Base-by-base conservation (phyloP, 2,329 filamentous ascomycete genomes). In the Plectosphaerella plurivora region DNA sequence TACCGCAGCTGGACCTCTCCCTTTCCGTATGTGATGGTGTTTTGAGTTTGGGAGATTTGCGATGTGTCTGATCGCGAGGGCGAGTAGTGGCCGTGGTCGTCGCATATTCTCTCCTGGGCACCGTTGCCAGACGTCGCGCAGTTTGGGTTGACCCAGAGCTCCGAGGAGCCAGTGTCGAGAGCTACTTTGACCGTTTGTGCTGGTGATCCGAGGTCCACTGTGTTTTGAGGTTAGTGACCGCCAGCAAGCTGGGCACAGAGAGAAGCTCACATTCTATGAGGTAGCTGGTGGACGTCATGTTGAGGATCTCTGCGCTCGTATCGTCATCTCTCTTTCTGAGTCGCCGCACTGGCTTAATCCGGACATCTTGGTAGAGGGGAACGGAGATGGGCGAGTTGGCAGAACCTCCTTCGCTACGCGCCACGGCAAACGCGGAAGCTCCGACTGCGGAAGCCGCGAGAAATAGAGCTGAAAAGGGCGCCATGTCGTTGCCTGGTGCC, bases 81-180 rank as follows among this genome's bases (percentile, higher is more conserved):
- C 18, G 59, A 51, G 57, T 78, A 81, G 41, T 68, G 63, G 3
- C 77, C 72, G 49, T 75, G 75, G 0, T 56, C 39, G 0, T 55
- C 12, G 60, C 77, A 81, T 45, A 73, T 68, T 0, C 63, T 50
- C 3, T 61, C 58, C 36, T 74, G 65, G 1, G 59, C 57, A 7
- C 64, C 55, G 6, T 65, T 64, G 6, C 63, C 68, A 0, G 76
- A 68, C 5, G 66, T 68, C 4, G 60, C 50, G 60, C 78, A 82
- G 50, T 73, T 65, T 1, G 78, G 77, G 54, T 81, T 78, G 44
- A 81, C 74, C 78, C 78, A 82, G 8, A 81, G 70, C 60, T 80
- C 76, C 55, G 74, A 74, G 5, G 78, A 81, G 15, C 78, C 78
- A 0, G 76, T 79, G 54, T 79, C 76, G 51, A 79, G 67, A 37